Conservation (phyloP, 306 rosid genomes). For the Cucurbita moschata region DNA sequence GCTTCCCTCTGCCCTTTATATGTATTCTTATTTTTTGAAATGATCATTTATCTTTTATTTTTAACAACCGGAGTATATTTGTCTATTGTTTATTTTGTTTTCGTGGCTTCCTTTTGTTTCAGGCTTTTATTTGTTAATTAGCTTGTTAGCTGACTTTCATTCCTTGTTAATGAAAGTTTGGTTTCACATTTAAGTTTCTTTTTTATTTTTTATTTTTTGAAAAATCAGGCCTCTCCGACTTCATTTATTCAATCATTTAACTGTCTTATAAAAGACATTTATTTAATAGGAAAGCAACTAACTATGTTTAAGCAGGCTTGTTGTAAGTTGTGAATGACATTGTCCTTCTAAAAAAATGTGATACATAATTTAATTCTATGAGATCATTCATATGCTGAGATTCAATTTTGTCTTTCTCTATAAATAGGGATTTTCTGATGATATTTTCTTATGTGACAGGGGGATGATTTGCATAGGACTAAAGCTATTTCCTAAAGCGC, state of each 20-base stretch:
- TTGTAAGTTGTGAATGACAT: background rate
- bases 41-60: background rate
- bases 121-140: background rate
- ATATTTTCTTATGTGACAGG: slow-evolving; percentile 29
- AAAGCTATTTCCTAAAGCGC: slow-evolving; percentile 63
- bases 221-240: background rate
- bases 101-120: background rate
- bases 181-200: background rate
- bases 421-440: slow-evolving; percentile 6
- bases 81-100: background rate
- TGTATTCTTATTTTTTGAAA: background rate
- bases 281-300: background rate
- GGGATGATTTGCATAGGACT: slow-evolving; percentile 94
- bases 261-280: background rate
- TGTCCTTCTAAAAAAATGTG: background rate
- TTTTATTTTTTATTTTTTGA: too few relatives aligned
- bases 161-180: background rate
- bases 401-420: background rate
- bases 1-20: background rate
- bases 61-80: background rate
- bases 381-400: background rate
- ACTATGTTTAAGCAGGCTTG: background rate
- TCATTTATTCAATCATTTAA: too few relatives aligned
- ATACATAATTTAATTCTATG: background rate
- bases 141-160: background rate